Evolutionary conservation across 257 asterid species (phyloP).

Genomic region (Solanum pimpinellifolium): DNA sequence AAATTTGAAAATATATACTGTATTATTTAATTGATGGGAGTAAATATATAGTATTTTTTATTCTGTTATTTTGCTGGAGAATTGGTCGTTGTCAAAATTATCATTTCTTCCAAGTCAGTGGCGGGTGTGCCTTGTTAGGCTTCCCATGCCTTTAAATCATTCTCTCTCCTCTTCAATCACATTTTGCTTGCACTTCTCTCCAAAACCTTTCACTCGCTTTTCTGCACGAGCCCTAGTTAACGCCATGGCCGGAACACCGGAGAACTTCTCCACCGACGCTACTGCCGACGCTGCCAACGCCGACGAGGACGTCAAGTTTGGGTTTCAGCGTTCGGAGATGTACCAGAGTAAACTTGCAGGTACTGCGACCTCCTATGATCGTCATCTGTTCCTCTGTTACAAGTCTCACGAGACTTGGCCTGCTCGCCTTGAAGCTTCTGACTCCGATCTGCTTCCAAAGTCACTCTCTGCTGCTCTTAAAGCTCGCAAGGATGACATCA

Average conservation of each 20-base stretch:
- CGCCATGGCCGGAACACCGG: slow-evolving; percentile 60
- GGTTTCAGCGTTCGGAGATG: slow-evolving; percentile 84
- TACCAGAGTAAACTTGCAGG: slow-evolving; percentile 44
- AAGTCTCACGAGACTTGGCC: slow-evolving; percentile 86
- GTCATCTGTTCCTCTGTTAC: slow-evolving; percentile 89
- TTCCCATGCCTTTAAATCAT: background rate
- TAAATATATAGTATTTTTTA: no score
- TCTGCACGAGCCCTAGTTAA: slow-evolving; percentile 3
- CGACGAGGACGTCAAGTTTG: slow-evolving; percentile 36
- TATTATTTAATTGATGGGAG: background rate
- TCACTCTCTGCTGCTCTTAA: slow-evolving; percentile 44
- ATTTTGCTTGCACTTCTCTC: slow-evolving; percentile 4
- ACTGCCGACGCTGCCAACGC: background rate
- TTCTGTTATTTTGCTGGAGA: background rate
- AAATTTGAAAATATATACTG: background rate
- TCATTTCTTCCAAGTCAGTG: background rate
- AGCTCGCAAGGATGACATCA: slow-evolving; percentile 57
- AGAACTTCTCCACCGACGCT: slow-evolving; percentile 27
- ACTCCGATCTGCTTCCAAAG: slow-evolving; percentile 80
- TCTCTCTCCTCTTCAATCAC: background rate
- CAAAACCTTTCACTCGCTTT: slow-evolving; percentile 2
- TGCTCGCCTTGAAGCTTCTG: slow-evolving; percentile 62
- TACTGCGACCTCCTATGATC: slow-evolving; percentile 57
- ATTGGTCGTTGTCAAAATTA: background rate
- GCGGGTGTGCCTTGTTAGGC: background rate